A percentile compares a stretch with the other conserved stretches of the same genome.
phyloP scores from a whole-genome alignment of 768 basidiomycete genomes.

The Plicaturopsis crispa region DNA sequence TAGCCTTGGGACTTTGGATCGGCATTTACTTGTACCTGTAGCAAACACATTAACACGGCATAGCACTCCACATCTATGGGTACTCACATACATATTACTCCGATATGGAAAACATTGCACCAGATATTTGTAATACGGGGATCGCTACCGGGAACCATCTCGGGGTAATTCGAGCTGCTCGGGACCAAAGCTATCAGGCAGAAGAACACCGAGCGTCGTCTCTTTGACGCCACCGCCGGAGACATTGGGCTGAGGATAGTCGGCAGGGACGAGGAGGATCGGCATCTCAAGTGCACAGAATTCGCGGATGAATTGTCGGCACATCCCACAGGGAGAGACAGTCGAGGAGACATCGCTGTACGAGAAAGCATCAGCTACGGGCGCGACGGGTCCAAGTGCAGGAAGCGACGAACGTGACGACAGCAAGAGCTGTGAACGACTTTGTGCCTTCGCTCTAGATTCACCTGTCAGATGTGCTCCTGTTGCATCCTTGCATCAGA shows the following conservation, averaged over 20 bases:
- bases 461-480: too few species aligned
- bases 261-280: constrained; percentile 59
- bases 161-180: constrained; percentile 59
- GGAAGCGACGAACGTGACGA: constrained; percentile 54
- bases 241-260: constrained; percentile 37
- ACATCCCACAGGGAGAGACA: constrained; percentile 88
- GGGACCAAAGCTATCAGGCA: constrained; percentile 88
- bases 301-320: constrained; percentile 85
- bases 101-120: too few species aligned
- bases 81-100: too few species aligned
- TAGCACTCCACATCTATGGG: too few species aligned
- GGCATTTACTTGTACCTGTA: too few species aligned
- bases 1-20: too few species aligned
- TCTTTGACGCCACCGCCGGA: constrained; percentile 36
- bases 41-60: too few species aligned
- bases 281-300: constrained; percentile 75
- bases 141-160: too few species aligned
- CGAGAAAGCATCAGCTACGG: background rate
- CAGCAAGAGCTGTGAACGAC: constrained; percentile 68
- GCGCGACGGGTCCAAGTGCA: background rate
- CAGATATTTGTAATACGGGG: too few species aligned
- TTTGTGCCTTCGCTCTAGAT: constrained; percentile 73
- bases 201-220: constrained; percentile 63
- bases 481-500: background rate
- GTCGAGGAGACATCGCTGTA: constrained; percentile 59